phyloP scores from a whole-genome alignment of 148 eudicot species.

The Amaranthus palmeri region DNA sequence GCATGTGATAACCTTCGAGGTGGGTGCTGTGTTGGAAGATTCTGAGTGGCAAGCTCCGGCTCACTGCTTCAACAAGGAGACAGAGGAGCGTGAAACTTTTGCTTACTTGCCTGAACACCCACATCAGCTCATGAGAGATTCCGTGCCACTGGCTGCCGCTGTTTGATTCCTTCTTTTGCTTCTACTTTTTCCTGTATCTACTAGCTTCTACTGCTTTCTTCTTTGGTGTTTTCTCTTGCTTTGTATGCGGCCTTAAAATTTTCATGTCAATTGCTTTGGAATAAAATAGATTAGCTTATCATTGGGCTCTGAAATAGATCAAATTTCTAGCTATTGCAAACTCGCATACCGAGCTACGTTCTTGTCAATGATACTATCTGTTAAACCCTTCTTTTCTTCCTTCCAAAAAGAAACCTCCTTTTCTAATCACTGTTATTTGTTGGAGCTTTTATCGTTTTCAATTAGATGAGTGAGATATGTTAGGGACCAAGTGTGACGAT shows the following conservation, averaged over 20 bases:
- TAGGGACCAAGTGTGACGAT: no score
- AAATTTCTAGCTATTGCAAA: background rate
- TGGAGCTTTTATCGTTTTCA: background rate
- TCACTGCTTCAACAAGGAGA: constrained; percentile 38
- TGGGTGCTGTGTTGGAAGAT: constrained; percentile 61
- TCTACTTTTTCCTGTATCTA: background rate
- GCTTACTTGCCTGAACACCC: background rate
- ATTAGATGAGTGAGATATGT: no score
- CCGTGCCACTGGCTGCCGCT: background rate
- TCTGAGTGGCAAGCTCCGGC: constrained; percentile 55
- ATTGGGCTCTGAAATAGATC: background rate
- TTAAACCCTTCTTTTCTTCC: background rate
- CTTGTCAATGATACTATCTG: background rate
- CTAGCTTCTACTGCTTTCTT: background rate
- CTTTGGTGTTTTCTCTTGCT: background rate
- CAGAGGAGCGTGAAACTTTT: background rate
- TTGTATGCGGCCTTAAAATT: background rate
- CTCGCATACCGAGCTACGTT: background rate
- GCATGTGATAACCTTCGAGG: constrained; percentile 68
- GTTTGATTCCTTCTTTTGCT: background rate
- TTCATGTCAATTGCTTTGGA: background rate
- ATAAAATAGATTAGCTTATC: background rate
- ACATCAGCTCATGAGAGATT: constrained; percentile 2
- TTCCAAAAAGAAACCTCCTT: background rate
- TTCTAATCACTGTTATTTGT: background rate